Evolutionary conservation across 2,329 filamentous ascomycete genomes (phyloP), one percentile per base, ranked within the genome.

Genomic region (Alternaria panax): DNA sequence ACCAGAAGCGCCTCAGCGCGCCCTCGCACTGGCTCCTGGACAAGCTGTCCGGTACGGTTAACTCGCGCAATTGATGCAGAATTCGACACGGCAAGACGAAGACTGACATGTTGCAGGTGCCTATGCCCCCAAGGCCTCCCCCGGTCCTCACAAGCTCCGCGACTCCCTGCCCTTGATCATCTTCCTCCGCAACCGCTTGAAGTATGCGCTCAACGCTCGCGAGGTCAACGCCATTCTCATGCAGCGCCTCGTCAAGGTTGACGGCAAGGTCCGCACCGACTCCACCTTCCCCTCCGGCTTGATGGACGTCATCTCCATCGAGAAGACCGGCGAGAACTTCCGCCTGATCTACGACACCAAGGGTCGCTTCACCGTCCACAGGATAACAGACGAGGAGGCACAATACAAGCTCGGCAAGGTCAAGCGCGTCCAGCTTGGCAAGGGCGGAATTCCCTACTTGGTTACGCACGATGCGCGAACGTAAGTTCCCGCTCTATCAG

Each of bases 401-500:
- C 90, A 95, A 87, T 99, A 97, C 92, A 99, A 99, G 91, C 88
- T 99, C 78, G 93, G 93, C 88, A 99, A 98, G 89, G 95, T 99
- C 87, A 97, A 97, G 92, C 91, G 94, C 80, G 95, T 99, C 68
- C 95, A 99, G 88, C 89, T 99, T 79, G 95, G 95, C 88, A 94
- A 93, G 85, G 96, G 95, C 86, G 95, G 93, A 87, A 96, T 99
- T 90, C 95, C 95, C 96, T 99, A 97, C 93, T 97, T 98, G 93
- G 95, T 99, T 92, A 99, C 95, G 93, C 95, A 99, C 92, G 95
- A 99, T 95, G 95, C 95, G 86, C 91, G 95, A 93, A 99, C 95
- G 94, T 99, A 88, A 97, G 94, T 98, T 91, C 90, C 88, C 85
- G 91, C 91, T 97, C 93, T 95, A 93, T 97, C 94, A 97, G 94